phyloP scores from a whole-genome alignment of 139 green algal genomes.

The Coelastrella sp. region DNA sequence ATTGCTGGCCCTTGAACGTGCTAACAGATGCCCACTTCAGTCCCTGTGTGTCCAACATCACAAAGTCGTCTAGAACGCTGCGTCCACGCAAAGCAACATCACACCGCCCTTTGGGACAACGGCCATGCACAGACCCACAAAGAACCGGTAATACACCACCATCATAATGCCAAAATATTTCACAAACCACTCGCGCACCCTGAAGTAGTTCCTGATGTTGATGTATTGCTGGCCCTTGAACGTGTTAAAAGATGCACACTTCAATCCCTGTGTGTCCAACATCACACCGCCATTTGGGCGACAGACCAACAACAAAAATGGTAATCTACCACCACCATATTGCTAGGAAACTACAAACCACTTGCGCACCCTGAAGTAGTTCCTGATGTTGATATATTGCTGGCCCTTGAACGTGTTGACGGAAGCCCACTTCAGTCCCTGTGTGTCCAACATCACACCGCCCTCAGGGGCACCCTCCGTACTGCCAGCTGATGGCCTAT shows the following conservation, averaged over 20 bases:
- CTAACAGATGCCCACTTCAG: conserved; percentile 45
- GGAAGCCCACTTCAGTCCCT: conserved; percentile 31
- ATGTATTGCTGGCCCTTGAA: conserved; percentile 58
- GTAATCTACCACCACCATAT: too few relatives aligned
- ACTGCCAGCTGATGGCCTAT: not conserved
- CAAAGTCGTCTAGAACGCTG: too few relatives aligned
- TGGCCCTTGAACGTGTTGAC: conserved; percentile 54
- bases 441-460: not conserved
- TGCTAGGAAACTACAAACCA: not conserved
- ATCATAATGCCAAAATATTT: too few relatives aligned
- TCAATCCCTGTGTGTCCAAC: not conserved
- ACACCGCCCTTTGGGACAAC: too few relatives aligned
- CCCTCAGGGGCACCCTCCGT: not conserved
- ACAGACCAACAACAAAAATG: too few relatives aligned
- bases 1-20: conserved; percentile 50
- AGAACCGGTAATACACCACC: too few relatives aligned
- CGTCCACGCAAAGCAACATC: too few relatives aligned
- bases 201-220: conserved; percentile 70
- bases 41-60: not conserved
- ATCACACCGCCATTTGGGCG: not conserved
- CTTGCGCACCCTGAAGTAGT: conserved; percentile 60
- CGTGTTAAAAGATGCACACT: conserved; percentile 38
- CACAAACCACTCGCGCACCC: too few relatives aligned
- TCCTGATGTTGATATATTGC: conserved; percentile 61
- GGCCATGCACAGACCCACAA: too few relatives aligned